phyloP scores from a whole-genome alignment of 2,329 filamentous ascomycete genomes.

The Xylariaceae sp. region DNA sequence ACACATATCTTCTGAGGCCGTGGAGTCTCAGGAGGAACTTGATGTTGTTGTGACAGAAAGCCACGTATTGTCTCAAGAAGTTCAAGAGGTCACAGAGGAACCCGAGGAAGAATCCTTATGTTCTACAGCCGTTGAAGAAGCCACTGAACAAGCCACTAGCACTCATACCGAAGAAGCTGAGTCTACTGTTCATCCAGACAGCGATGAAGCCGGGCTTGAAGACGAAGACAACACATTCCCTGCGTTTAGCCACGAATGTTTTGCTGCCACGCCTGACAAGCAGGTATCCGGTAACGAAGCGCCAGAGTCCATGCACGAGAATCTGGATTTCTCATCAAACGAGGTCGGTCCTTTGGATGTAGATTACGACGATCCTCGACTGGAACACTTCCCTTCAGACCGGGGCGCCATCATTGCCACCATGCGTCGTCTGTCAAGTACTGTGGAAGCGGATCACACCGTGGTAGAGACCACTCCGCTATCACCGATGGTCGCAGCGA shows the following conservation, averaged over 20 bases:
- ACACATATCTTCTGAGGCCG: too few species aligned
- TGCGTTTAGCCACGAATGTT: slow-evolving; percentile 29
- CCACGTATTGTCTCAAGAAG: too few species aligned
- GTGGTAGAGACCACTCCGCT: slow-evolving; percentile 19
- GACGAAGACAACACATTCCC: slow-evolving; percentile 16
- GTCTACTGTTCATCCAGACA: slow-evolving; percentile 37
- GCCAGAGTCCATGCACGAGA: slow-evolving; percentile 1
- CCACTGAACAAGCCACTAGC: slow-evolving; percentile 34
- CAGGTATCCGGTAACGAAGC: not conserved
- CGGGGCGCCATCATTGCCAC: slow-evolving; percentile 30
- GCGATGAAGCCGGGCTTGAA: slow-evolving; percentile 15
- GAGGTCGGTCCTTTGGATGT: slow-evolving; percentile 10
- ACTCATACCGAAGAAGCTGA: slow-evolving; percentile 43
- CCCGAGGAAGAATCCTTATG: too few species aligned
- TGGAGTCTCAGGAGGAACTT: too few species aligned
- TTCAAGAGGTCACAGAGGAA: too few species aligned
- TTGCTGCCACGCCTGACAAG: slow-evolving; percentile 16
- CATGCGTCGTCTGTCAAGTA: slow-evolving; percentile 30
- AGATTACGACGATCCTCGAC: slow-evolving; percentile 28
- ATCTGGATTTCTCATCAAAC: not conserved
- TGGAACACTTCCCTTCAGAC: slow-evolving; percentile 31
- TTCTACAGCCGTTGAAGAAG: slow-evolving; percentile 21
- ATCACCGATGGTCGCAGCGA: slow-evolving; percentile 18
- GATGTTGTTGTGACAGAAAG: too few species aligned
- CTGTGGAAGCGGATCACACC: slow-evolving; percentile 27